Conservation (phyloP, 2,329 filamentous ascomycete species). For the Fusarium sp. region DNA sequence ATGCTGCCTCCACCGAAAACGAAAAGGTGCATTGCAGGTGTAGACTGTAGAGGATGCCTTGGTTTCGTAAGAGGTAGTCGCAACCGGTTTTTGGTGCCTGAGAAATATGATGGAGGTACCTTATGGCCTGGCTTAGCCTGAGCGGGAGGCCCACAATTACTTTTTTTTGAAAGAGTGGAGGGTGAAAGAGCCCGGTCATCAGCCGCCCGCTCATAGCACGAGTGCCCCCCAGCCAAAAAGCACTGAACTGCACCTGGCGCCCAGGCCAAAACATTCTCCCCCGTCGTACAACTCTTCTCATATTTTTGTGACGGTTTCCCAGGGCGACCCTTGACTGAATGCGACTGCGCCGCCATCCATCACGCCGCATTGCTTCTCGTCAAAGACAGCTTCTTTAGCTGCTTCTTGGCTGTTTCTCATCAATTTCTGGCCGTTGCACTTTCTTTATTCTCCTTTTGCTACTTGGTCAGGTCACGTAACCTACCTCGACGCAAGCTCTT, state of each 20-base stretch:
- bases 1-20: conserved; percentile 9
- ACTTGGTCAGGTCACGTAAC: conserved; percentile 16
- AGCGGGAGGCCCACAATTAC: conserved; percentile 17
- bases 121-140: conserved; percentile 12
- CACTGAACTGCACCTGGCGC: conserved; percentile 23
- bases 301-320: conserved; percentile 47
- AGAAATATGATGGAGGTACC: conserved; percentile 21
- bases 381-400: conserved; percentile 32
- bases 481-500: conserved; percentile 3
- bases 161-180: conserved; percentile 26
- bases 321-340: conserved; percentile 46
- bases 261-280: conserved; percentile 43
- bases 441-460: conserved; percentile 21
- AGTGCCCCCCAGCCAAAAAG: conserved; percentile 25
- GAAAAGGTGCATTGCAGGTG: background rate
- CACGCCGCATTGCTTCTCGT: conserved; percentile 42
- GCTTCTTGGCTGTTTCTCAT: conserved; percentile 31
- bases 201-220: conserved; percentile 38
- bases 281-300: conserved; percentile 39
- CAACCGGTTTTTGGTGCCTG: conserved; percentile 40
- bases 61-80: conserved; percentile 12
- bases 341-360: conserved; percentile 48
- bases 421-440: conserved; percentile 13
- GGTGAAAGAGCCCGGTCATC: conserved; percentile 36
- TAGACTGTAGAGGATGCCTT: conserved; percentile 5